phyloP scores from a whole-genome alignment of 2,329 filamentous ascomycete genomes.

The Trichophyton simii region DNA sequence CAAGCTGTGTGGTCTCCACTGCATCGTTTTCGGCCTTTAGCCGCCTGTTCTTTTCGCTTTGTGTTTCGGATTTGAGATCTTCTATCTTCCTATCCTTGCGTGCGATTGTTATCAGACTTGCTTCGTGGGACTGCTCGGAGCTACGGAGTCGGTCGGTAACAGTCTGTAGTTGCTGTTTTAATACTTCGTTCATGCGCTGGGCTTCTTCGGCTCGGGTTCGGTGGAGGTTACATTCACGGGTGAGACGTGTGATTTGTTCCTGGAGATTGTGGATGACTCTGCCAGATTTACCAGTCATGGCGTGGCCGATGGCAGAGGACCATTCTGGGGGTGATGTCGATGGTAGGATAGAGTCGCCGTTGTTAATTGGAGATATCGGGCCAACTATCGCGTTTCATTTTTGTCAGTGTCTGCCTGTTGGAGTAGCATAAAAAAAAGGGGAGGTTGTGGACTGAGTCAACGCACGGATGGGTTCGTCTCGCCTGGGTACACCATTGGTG shows the following conservation, averaged over 20 bases:
- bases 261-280: conserved; percentile 40
- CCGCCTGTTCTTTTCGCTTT: conserved; percentile 32
- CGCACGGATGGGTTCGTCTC: not conserved
- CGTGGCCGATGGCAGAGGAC: conserved; percentile 39
- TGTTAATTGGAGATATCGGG: not conserved
- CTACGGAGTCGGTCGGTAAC: conserved; percentile 35
- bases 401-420: not conserved
- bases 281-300: conserved; percentile 38
- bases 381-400: not conserved
- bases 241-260: conserved; percentile 38
- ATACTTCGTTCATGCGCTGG: conserved; percentile 35
- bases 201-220: conserved; percentile 36
- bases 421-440: not conserved
- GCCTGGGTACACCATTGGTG: not conserved
- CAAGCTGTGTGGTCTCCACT: conserved; percentile 25
- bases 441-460: no score
- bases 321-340: conserved; percentile 25
- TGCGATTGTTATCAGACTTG: conserved; percentile 34
- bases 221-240: conserved; percentile 35
- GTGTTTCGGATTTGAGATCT: conserved; percentile 31
- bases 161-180: conserved; percentile 34
- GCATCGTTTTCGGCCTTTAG: conserved; percentile 30
- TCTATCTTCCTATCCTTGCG: conserved; percentile 39
- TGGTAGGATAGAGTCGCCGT: not conserved
- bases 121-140: conserved; percentile 35